A percentile compares a stretch with the other conserved stretches of the same genome.
These are phyloP conservation scores for Neurospora sp. DNA, from an alignment of 495 filamentous ascomycete genomes.

Conservation along the genomic window DNA sequence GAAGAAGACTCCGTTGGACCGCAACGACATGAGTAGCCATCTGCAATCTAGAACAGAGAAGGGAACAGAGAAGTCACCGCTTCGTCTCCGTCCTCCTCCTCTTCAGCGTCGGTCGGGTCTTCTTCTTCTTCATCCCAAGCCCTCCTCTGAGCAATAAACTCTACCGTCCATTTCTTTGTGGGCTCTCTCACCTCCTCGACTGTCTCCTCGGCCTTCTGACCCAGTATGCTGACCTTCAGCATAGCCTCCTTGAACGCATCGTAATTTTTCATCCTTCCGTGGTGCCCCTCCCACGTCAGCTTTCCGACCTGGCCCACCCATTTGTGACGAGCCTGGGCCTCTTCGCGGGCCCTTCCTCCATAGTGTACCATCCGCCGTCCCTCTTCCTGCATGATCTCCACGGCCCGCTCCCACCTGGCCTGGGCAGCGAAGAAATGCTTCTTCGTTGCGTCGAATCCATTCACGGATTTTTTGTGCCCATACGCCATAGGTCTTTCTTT, in stretches of 20 bases:
- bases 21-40: background rate
- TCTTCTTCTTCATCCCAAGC: background rate
- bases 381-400: background rate
- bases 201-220: accelerated
- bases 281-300: background rate
- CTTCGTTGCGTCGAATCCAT: background rate
- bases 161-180: background rate
- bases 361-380: background rate
- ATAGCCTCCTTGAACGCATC: background rate
- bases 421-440: background rate
- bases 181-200: background rate
- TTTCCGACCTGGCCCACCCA: background rate
- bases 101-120: background rate
- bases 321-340: background rate
- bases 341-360: background rate
- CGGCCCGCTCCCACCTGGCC: background rate
- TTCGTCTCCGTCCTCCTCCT: too few species aligned
- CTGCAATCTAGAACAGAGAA: background rate
- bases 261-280: background rate
- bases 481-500: too few species aligned
- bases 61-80: too few species aligned
- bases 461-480: too few species aligned
- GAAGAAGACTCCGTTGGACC: background rate
- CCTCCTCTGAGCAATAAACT: background rate
- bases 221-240: accelerated